phyloP scores from a whole-genome alignment of 805 yeast species.

The Hanseniaspora mollemarum region DNA sequence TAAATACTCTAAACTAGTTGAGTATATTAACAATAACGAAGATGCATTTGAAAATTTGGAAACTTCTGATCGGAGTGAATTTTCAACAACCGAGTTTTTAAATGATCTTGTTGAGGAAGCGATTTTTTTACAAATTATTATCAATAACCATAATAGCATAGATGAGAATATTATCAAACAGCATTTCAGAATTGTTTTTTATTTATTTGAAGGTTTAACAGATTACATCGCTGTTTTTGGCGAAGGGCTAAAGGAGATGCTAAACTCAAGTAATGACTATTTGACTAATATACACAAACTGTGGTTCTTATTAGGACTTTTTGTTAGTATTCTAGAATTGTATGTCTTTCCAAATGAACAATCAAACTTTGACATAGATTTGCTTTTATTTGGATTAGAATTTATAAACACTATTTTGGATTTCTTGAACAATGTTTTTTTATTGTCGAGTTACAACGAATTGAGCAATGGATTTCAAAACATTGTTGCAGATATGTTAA shows the following conservation, averaged over 20 bases:
- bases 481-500: neutral
- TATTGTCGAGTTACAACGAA: neutral
- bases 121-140: neutral
- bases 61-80: neutral
- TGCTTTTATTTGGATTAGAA: neutral
- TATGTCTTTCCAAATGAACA: neutral
- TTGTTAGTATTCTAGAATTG: neutral
- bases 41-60: neutral
- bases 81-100: neutral
- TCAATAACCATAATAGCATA: neutral
- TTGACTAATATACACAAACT: neutral
- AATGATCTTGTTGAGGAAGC: neutral
- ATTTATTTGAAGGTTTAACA: slow-evolving; percentile 9
- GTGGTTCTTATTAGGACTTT: slow-evolving; percentile 9
- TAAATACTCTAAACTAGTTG: neutral
- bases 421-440: neutral
- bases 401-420: slow-evolving; percentile 1
- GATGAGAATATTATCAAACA: slow-evolving; percentile 5
- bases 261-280: neutral
- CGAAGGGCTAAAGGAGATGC: neutral
- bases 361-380: neutral
- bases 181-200: slow-evolving; percentile 1
- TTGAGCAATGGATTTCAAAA: neutral
- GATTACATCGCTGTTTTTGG: slow-evolving; percentile 1
- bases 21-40: neutral